A percentile compares a stretch with the other conserved stretches of the same genome.
Conservation (phyloP, 177 flowering plant species). For the Vitis hybrid region DNA sequence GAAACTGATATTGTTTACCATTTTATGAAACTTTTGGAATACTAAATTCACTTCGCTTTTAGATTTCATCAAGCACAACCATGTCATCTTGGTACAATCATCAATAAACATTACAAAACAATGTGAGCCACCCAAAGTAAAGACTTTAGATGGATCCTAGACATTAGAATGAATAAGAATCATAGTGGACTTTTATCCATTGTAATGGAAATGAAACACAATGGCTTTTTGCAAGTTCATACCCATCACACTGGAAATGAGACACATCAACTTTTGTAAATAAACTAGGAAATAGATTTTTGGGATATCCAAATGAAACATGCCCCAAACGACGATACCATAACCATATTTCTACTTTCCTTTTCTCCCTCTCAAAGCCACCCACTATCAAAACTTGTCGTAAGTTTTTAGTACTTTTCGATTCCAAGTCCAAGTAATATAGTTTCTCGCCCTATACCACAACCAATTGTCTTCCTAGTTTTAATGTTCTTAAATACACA, state of each 20-base stretch:
- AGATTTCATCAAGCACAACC: not conserved
- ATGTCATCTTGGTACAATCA: not conserved
- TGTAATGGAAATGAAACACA: not conserved
- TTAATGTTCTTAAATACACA: not conserved
- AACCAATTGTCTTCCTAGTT: not conserved
- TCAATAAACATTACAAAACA: not conserved
- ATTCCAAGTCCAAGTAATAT: not conserved
- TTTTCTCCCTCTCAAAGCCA: not conserved
- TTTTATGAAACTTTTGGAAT: not conserved
- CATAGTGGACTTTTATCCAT: not conserved
- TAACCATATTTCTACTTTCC: too few relatives aligned
- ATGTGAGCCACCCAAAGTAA: not conserved
- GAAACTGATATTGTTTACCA: too few relatives aligned
- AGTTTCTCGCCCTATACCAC: not conserved
- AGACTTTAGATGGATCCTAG: not conserved
- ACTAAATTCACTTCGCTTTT: not conserved
- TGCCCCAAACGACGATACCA: not conserved
- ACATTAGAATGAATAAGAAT: too few relatives aligned
- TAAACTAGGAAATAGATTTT: too few relatives aligned
- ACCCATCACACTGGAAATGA: too few relatives aligned
- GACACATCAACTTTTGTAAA: too few relatives aligned
- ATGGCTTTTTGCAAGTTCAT: not conserved
- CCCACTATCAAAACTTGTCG: too few relatives aligned
- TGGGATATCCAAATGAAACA: not conserved
- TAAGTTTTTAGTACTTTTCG: too few relatives aligned